Percentiles rank a stretch among this genome's conserved stretches.
Conservation (phyloP, 352 stramenopile species). For the Phytopythium chamaehyphon region DNA sequence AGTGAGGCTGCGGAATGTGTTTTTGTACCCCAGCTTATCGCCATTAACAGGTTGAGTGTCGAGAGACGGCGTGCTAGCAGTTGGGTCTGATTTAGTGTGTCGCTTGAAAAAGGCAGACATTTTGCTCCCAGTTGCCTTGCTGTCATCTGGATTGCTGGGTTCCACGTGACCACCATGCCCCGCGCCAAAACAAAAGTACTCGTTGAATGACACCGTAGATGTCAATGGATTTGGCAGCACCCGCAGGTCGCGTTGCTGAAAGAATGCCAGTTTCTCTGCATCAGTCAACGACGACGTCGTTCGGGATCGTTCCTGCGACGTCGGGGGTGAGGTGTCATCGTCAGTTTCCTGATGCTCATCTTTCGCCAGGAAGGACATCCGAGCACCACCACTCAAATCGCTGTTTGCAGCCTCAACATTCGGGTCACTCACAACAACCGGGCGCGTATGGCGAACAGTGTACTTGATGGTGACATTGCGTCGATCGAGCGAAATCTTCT, state of each 20-base stretch:
- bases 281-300: constrained; percentile 29
- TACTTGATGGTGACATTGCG: constrained; percentile 63
- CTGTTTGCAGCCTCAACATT: not conserved
- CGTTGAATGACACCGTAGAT: constrained; percentile 57
- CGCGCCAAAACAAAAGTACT: constrained; percentile 48
- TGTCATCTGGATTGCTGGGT: not conserved
- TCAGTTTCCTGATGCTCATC: constrained; percentile 8
- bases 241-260: constrained; percentile 33
- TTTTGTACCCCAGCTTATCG: constrained; percentile 13
- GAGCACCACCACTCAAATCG: not conserved
- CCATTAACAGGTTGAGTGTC: not conserved
- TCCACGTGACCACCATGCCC: not conserved
- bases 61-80: too few relatives aligned
- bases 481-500: constrained; percentile 53
- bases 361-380: constrained; percentile 7
- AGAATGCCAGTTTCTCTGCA: constrained; percentile 46
- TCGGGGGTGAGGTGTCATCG: not conserved
- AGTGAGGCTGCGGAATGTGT: constrained; percentile 65
- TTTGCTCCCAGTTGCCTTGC: constrained; percentile 11
- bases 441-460: constrained; percentile 43
- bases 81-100: not conserved
- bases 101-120: constrained; percentile 44
- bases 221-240: constrained; percentile 69
- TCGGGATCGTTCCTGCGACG: not conserved
- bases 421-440: constrained; percentile 5